Evolutionary conservation across 2,329 filamentous ascomycete species (phyloP).

Genomic region (Colletotrichum incanum): DNA sequence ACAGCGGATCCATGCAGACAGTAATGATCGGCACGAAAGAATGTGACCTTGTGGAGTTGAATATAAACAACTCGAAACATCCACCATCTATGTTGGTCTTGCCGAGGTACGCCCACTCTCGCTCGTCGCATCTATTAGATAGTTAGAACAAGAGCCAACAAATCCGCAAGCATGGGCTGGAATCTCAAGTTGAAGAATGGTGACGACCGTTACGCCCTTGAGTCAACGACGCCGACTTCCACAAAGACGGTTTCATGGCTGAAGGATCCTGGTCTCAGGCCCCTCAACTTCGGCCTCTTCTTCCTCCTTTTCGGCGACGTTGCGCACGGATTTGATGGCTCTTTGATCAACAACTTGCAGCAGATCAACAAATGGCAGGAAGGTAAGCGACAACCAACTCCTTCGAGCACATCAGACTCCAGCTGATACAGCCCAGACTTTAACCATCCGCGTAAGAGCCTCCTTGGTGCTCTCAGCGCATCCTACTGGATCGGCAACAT

Average conservation of each 20-base stretch:
- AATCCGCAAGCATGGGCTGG: slow-evolving; percentile 24
- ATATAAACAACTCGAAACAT: slow-evolving; percentile 23
- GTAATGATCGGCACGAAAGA: slow-evolving; percentile 3
- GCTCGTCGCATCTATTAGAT: not conserved
- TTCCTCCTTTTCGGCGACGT: slow-evolving; percentile 53
- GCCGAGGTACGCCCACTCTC: not conserved
- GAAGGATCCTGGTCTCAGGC: slow-evolving; percentile 25
- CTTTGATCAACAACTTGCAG: slow-evolving; percentile 66
- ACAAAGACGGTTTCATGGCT: slow-evolving; percentile 33
- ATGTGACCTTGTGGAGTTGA: not conserved
- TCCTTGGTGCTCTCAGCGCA: slow-evolving; percentile 54
- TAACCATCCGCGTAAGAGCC: slow-evolving; percentile 50
- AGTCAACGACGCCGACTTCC: slow-evolving; percentile 32
- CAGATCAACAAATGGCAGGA: slow-evolving; percentile 59
- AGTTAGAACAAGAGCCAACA: not conserved
- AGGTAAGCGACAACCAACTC: slow-evolving; percentile 40
- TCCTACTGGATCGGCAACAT: slow-evolving; percentile 57
- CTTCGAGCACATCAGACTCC: rapidly evolving
- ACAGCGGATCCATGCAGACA: slow-evolving; percentile 9
- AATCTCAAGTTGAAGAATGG: slow-evolving; percentile 25
- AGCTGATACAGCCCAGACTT: slow-evolving; percentile 46
- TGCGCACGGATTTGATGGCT: slow-evolving; percentile 65
- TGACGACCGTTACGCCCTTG: slow-evolving; percentile 32
- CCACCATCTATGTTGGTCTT: not conserved
- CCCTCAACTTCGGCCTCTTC: slow-evolving; percentile 48